phyloP scores from a whole-genome alignment of 2,329 filamentous ascomycete genomes.

The Paraphoma sp. region DNA sequence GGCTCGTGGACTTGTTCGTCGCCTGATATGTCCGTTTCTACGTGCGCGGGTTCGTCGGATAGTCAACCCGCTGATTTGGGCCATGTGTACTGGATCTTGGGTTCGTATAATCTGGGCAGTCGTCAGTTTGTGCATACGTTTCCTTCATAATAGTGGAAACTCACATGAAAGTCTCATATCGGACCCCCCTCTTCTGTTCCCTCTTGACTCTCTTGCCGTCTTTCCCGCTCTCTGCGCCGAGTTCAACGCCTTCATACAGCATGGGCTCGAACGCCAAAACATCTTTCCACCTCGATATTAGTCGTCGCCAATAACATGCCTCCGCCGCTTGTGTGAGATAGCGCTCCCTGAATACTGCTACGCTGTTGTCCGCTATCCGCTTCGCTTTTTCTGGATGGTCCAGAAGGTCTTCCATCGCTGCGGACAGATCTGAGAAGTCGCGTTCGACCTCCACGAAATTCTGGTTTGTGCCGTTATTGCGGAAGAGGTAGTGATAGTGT shows the following conservation, averaged over 20 bases:
- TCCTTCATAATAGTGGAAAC: constrained; percentile 1
- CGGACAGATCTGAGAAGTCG: constrained; percentile 41
- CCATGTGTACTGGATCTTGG: constrained; percentile 15
- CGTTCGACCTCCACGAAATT: constrained; percentile 45
- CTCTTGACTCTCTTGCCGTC: constrained; percentile 14
- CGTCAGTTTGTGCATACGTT: not conserved
- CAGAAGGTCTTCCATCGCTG: constrained; percentile 38
- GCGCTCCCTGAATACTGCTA: constrained; percentile 37
- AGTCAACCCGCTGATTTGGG: constrained; percentile 11
- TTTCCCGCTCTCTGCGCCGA: constrained; percentile 13
- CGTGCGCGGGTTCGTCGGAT: not conserved
- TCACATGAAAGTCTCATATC: constrained; percentile 43
- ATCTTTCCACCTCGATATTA: constrained; percentile 32
- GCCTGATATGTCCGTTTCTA: not conserved
- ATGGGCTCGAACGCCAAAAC: constrained; percentile 36
- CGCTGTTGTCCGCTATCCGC: constrained; percentile 42
- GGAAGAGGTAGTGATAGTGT: constrained; percentile 42
- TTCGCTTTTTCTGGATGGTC: constrained; percentile 41
- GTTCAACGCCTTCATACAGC: constrained; percentile 30
- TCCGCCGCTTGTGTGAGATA: constrained; percentile 43
- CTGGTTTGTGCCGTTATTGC: constrained; percentile 35
- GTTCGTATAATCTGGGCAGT: constrained; percentile 14
- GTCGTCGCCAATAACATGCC: constrained; percentile 39
- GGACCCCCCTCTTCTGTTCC: constrained; percentile 33
- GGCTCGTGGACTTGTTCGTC: not conserved